Evolutionary conservation across 768 basidiomycete genomes (phyloP).

Genomic region (Cystofilobasidium macerans): DNA sequence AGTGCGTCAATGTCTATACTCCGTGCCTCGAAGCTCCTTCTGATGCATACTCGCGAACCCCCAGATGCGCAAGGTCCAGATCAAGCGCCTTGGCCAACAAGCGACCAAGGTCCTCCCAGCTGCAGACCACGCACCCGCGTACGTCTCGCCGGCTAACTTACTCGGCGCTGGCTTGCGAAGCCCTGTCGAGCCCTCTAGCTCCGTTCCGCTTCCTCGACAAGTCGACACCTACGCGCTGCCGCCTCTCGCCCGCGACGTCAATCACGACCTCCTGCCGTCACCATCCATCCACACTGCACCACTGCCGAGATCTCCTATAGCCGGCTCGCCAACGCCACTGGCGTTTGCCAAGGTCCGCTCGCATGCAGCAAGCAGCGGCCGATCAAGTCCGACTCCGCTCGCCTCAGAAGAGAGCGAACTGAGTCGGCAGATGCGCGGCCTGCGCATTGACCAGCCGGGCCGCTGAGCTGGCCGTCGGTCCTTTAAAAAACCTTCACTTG

Average conservation of each 20-base stretch:
- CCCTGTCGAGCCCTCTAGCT: neutral
- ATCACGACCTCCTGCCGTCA: neutral
- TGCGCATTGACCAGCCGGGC: neutral
- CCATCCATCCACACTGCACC: neutral
- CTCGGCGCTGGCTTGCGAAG: neutral
- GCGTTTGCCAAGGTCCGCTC: constrained; percentile 1
- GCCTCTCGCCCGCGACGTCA: neutral
- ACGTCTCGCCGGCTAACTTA: neutral
- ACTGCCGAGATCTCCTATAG: neutral
- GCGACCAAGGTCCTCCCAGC: neutral
- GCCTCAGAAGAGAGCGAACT: neutral
- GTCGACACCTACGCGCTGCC: neutral
- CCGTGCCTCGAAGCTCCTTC: no score
- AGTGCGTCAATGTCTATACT: no score
- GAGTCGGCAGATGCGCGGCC: neutral
- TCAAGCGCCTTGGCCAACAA: no score
- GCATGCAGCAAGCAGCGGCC: neutral
- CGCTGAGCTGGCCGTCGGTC: neutral
- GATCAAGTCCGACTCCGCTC: neutral
- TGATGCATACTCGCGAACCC: neutral
- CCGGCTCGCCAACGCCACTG: neutral
- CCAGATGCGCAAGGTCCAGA: neutral
- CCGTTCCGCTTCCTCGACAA: neutral
- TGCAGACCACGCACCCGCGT: neutral
- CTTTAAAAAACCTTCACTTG: no score